Evolutionary conservation across 2,329 filamentous ascomycete species (phyloP).

Genomic region (Paradendryphiella salina): DNA sequence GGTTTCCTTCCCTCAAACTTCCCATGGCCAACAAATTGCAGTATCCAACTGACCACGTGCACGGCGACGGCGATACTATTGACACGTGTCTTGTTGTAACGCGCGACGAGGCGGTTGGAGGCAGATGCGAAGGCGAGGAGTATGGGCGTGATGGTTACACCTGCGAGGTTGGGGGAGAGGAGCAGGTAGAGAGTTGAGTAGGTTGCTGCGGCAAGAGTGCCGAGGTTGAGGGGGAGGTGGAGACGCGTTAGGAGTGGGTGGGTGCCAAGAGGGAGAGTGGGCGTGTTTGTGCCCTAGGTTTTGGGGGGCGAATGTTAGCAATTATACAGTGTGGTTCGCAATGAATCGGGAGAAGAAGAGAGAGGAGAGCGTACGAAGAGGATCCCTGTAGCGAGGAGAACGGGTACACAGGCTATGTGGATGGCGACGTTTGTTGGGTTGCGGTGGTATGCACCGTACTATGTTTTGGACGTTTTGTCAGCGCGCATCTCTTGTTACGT

Average conservation of each 20-base stretch:
- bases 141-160: constrained; percentile 71
- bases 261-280: constrained; percentile 47
- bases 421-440: constrained; percentile 76
- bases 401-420: constrained; percentile 76
- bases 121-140: constrained; percentile 73
- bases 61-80: constrained; percentile 67
- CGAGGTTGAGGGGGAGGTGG: constrained; percentile 46
- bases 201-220: constrained; percentile 58
- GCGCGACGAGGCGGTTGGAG: constrained; percentile 69
- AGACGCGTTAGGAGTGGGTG: constrained; percentile 39
- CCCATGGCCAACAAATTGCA: constrained; percentile 90
- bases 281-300: constrained; percentile 59
- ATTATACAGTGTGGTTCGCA: background rate
- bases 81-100: constrained; percentile 58
- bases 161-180: constrained; percentile 84
- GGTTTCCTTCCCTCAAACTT: constrained; percentile 84
- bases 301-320: constrained; percentile 1
- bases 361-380: constrained; percentile 63
- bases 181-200: constrained; percentile 84
- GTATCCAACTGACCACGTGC: constrained; percentile 77
- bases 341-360: background rate
- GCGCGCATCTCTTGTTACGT: background rate
- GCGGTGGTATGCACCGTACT: constrained; percentile 86
- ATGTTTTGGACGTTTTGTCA: background rate
- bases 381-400: constrained; percentile 71